Evolutionary conservation across 2,329 filamentous ascomycete species (phyloP), one percentile per base, ranked within the genome.

Genomic region (Alternaria sp.): DNA sequence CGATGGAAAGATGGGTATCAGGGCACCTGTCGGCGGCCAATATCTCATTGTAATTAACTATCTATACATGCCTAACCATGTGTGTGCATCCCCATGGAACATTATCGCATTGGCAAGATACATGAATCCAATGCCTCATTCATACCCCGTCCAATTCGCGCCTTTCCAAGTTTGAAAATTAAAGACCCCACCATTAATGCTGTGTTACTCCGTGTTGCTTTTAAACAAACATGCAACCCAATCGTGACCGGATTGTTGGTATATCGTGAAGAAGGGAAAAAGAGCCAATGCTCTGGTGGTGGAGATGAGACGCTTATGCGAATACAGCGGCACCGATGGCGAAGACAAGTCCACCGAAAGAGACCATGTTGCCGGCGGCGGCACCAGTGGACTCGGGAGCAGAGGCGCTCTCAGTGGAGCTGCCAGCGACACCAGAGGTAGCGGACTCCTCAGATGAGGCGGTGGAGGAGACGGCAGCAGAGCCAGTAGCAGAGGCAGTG

Each of bases 301-400:
- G 32, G 3, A 30, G 9, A 2, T 1, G 44, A 45, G 18, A 28
- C 57, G 65, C 60, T 66, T 73, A 77, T 62, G 71, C 73, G 56
- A 78, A 62, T 64, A 75, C 51, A 50, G 71, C 66, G 55, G 70
- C 74, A 59, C 65, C 68, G 41, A 71, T 57, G 57, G 73, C 74
- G 51, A 75, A 28, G 55, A 67, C 68, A 25, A 76, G 57, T 25
- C 67, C 69, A 41, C 74, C 74, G 64, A 76, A 62, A 34, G 74
- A 75, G 67, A 68, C 66, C 52, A 73, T 60, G 68, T 70, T 74
- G 67, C 55, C 61, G 8, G 62, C 41, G 36, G 74, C 74, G 16
- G 67, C 75, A 61, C 71, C 73, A 12, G 64, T 67, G 11, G 62
- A 52, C 59, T 66, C 51, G 9, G 73, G 65, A 38, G 62, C 32